Base-by-base conservation (phyloP, 352 stramenopile species). In the Plasmopara halstedii region DNA sequence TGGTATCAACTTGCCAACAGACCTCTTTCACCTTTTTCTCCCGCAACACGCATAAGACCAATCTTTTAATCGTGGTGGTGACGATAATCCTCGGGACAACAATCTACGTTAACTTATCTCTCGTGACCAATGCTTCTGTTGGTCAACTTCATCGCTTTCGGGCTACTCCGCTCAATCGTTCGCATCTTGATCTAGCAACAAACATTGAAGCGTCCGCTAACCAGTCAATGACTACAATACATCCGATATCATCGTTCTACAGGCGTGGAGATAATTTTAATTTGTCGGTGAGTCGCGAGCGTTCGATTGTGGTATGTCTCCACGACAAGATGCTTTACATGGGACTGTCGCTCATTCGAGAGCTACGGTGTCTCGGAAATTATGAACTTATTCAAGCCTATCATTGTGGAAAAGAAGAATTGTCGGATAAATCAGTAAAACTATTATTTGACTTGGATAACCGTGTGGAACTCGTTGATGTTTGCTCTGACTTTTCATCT, bases 351-450 rank as follows among this genome's bases (percentile, higher is more conserved):
- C 25, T 60, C 4, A 54, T 60, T 9, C 46, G 52, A 26, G 52
- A 60, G 21, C 20, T 60, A n/a, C 37, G 52, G 19, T 60, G 52
- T 33, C 32, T 59, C 11, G 51, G 51, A 17, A 59, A 59, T 6
- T 8, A 54, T 10, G 51, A 55, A 38, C 39, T 56, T 6, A 25
- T 60, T 7, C 46, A 60, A 45, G 46, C 55, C 17, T 60, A 60
- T 42, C 52, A 60, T 32, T 55, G 52, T n/a, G 39, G 52, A 0
- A 6, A 37, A 2, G 47, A 62, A n/a, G 45, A 60, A 32, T 25
- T 60, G 11, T 60, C 52, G 19, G 27, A 45, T 1, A 22, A 42
- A 18, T 49, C 45, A 6, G 45, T 49, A 33, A 34, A 27, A 32
- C 14, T 60, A 10, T 32, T 60, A 14, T 41, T 60, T 9, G 25